Conservation (phyloP, 768 basidiomycete species). For the Fibroporia radiculosa region DNA sequence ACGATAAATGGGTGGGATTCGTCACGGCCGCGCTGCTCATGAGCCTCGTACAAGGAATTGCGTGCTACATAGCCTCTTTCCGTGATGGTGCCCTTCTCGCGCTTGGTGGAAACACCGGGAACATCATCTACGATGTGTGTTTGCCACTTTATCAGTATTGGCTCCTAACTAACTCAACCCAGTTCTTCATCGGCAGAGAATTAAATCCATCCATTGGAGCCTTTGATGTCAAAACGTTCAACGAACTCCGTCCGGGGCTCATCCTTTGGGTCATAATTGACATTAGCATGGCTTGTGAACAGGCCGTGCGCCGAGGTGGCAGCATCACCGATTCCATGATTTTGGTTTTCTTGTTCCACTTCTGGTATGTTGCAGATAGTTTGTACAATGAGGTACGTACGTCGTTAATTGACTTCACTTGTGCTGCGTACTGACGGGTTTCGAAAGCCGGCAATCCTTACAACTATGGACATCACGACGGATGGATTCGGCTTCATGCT, state of each 20-base stretch:
- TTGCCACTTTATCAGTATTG: neutral
- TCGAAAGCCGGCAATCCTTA: conserved; percentile 73
- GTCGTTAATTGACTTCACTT: neutral
- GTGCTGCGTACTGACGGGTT: neutral
- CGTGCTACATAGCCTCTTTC: conserved; percentile 69
- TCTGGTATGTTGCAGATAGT: conserved; percentile 78
- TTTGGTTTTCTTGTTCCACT: conserved; percentile 80
- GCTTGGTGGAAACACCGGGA: conserved; percentile 87
- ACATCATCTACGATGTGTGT: conserved; percentile 84
- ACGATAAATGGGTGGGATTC: conserved; percentile 89
- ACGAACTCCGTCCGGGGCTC: conserved; percentile 83
- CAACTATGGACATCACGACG: conserved; percentile 95
- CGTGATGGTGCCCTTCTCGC: conserved; percentile 66
- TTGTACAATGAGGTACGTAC: conserved; percentile 80
- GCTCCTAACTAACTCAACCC: neutral
- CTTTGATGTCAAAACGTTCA: conserved; percentile 70
- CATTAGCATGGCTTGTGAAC: conserved; percentile 86
- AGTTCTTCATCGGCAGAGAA: conserved; percentile 95
- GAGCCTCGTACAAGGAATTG: conserved; percentile 66
- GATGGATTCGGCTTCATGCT: conserved; percentile 99
- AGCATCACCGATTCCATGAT: conserved; percentile 83
- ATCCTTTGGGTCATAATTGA: conserved; percentile 90
- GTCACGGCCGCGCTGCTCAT: conserved; percentile 76
- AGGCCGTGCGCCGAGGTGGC: conserved; percentile 74
- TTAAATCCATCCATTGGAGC: conserved; percentile 81